Conservation (phyloP, 2,329 filamentous ascomycete species). For the Bipolaris zeicola region DNA sequence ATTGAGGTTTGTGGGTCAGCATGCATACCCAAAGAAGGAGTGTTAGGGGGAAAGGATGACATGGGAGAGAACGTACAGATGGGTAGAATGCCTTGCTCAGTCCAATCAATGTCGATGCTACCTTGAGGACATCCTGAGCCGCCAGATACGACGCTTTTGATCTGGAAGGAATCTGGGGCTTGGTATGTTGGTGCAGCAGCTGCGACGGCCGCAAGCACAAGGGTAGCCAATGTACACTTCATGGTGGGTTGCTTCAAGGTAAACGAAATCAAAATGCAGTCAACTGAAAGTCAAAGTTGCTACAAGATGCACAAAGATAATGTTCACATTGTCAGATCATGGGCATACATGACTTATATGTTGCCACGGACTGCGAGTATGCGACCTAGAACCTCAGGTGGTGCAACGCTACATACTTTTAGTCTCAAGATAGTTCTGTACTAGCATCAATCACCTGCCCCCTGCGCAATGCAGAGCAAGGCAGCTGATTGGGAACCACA, state of each 20-base stretch:
- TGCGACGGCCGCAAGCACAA: conserved; percentile 33
- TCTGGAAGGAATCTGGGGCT: conserved; percentile 38
- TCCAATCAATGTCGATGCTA: conserved; percentile 43
- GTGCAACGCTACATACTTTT: conserved; percentile 19
- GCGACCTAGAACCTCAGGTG: conserved; percentile 24
- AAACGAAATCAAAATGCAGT: background rate
- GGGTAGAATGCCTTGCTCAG: conserved; percentile 37
- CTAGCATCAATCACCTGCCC: conserved; percentile 26
- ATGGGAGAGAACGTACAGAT: conserved; percentile 30
- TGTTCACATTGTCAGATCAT: conserved; percentile 16
- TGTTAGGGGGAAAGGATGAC: too few relatives aligned
- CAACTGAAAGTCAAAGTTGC: too few relatives aligned
- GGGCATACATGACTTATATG: conserved; percentile 35
- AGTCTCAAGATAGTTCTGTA: conserved; percentile 8
- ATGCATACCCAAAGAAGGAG: too few relatives aligned
- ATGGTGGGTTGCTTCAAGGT: conserved; percentile 19
- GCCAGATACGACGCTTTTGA: conserved; percentile 38
- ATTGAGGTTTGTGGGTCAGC: background rate
- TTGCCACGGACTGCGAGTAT: conserved; percentile 28
- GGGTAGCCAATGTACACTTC: conserved; percentile 32
- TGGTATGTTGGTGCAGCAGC: conserved; percentile 25
- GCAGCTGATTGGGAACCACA: conserved; percentile 19
- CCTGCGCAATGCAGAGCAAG: conserved; percentile 20
- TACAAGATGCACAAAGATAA: background rate
- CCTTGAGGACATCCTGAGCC: conserved; percentile 46